phyloP scores from a whole-genome alignment of 23 red algal species.

The Pyropia haitanensis region DNA sequence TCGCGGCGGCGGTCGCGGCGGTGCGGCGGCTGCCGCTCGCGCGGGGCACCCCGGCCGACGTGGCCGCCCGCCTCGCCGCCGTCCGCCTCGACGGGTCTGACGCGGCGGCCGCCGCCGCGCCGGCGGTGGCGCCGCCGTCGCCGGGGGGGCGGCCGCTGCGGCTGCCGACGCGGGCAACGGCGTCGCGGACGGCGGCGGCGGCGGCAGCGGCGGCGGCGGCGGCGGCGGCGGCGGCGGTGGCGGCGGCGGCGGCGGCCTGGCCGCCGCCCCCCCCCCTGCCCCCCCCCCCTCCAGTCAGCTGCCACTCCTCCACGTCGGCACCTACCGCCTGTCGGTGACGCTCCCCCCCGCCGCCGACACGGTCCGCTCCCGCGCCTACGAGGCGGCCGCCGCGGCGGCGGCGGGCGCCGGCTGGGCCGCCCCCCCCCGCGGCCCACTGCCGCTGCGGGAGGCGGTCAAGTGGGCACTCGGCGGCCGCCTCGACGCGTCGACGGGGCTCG shows the following conservation, averaged over 20 bases:
- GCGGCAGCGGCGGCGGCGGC: too few relatives aligned
- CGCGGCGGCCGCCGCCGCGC: conserved; percentile 7
- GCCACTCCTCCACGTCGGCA: too few relatives aligned
- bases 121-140: conserved; percentile 19
- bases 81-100: conserved; percentile 14
- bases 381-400: background rate
- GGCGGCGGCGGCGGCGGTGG: too few relatives aligned
- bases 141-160: conserved; percentile 8
- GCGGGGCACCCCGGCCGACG: background rate
- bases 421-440: background rate
- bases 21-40: too few relatives aligned
- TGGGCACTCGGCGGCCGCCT: conserved; percentile 10
- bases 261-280: background rate
- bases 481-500: too few relatives aligned
- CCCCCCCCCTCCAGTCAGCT: background rate
- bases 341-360: too few relatives aligned
- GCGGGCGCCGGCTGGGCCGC: background rate
- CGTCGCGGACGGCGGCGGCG: too few relatives aligned
- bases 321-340: too few relatives aligned
- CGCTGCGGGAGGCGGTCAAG: conserved; percentile 21
- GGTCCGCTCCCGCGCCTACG: too few relatives aligned
- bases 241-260: background rate
- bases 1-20: background rate
- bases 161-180: too few relatives aligned
- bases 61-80: background rate